Evolutionary conservation across 2,329 filamentous ascomycete species (phyloP).

Genomic region (Neonectria magnoliae): DNA sequence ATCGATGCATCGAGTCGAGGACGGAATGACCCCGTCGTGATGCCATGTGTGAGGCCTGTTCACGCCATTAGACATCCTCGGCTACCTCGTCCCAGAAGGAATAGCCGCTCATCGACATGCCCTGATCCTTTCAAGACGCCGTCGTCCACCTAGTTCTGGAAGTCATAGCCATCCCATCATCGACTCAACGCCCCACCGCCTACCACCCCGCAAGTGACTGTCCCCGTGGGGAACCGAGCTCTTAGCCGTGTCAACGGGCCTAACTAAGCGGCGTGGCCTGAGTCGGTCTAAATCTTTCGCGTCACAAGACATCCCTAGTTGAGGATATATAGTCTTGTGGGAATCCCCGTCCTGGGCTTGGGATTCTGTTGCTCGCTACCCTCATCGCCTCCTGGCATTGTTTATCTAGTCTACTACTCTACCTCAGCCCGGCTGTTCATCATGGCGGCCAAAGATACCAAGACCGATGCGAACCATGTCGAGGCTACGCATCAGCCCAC

Average conservation of each 20-base stretch:
- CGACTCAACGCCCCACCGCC: conserved; percentile 10
- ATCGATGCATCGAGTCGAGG: too few species aligned
- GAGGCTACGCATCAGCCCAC: conserved; percentile 15
- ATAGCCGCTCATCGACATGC: neutral
- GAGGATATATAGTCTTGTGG: neutral
- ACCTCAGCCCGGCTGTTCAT: neutral
- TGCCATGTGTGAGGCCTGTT: too few species aligned
- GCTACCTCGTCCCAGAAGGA: neutral
- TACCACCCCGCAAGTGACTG: neutral
- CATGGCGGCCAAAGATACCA: conserved; percentile 21
- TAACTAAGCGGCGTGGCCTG: conserved; percentile 6
- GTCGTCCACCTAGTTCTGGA: conserved; percentile 12
- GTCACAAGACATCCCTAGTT: conserved; percentile 1
- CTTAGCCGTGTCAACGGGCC: conserved; percentile 1
- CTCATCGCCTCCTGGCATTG: neutral
- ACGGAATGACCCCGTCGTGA: too few species aligned
- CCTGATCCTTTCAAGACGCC: neutral
- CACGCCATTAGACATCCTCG: neutral
- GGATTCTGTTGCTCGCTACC: neutral
- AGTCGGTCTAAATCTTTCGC: conserved; percentile 4
- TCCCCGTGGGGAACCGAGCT: conserved; percentile 19
- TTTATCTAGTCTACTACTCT: neutral
- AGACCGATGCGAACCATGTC: conserved; percentile 24
- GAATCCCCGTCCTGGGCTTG: neutral
- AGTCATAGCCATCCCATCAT: conserved; percentile 13